Conservation (phyloP, 495 filamentous ascomycete genomes). For the Penicillium maclennaniae region DNA sequence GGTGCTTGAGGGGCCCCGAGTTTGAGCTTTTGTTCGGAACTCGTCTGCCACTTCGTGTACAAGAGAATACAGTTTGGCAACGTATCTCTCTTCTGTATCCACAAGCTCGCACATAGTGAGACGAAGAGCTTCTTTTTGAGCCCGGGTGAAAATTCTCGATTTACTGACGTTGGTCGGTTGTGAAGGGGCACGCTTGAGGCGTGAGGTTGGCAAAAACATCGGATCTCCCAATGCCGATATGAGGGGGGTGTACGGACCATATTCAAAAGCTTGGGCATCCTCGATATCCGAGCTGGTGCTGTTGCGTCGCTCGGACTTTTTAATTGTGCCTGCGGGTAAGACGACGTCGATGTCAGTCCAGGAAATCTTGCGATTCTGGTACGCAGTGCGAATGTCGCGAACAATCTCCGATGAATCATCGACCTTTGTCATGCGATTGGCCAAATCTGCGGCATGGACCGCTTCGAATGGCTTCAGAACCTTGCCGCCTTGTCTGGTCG, state of each 20-base stretch:
- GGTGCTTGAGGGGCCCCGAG: slow-evolving; percentile 54
- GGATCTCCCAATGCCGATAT: slow-evolving; percentile 75
- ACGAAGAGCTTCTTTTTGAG: slow-evolving; percentile 77
- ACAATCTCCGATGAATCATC: slow-evolving; percentile 72
- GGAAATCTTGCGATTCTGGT: slow-evolving; percentile 71
- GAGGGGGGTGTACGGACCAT: slow-evolving; percentile 68
- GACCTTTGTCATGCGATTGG: slow-evolving; percentile 73
- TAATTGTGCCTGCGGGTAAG: slow-evolving; percentile 70
- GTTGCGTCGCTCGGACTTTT: slow-evolving; percentile 36
- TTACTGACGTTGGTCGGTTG: slow-evolving; percentile 73
- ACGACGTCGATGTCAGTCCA: slow-evolving; percentile 89
- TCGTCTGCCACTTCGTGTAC: slow-evolving; percentile 71
- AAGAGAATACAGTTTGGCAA: slow-evolving; percentile 76
- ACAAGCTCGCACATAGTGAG: slow-evolving; percentile 88
- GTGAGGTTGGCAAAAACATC: slow-evolving; percentile 83
- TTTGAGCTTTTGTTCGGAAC: slow-evolving; percentile 63
- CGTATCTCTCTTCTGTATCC: slow-evolving; percentile 92
- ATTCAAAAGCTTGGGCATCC: slow-evolving; percentile 59
- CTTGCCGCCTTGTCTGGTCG: slow-evolving; percentile 29
- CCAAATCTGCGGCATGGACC: slow-evolving; percentile 87
- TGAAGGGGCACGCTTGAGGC: slow-evolving; percentile 81
- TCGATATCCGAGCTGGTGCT: slow-evolving; percentile 44
- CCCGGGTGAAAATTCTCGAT: slow-evolving; percentile 67
- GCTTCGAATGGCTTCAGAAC: slow-evolving; percentile 75
- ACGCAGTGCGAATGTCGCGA: slow-evolving; percentile 61